Conservation (phyloP, 192 early-diverging fungal genomes). For the Cetraspora pellucida region DNA sequence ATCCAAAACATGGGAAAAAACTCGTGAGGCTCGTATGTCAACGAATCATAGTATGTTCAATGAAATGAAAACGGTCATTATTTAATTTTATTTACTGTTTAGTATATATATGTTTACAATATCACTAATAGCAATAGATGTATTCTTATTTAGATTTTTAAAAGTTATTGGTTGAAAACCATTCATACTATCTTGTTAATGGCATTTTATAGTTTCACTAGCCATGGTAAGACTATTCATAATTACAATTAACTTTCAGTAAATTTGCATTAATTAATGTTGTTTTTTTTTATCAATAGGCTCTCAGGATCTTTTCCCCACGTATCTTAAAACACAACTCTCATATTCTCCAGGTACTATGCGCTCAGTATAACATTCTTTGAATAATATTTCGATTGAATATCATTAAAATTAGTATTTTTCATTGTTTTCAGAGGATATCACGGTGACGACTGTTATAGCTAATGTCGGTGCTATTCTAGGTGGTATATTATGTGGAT, state of each 20-base stretch:
- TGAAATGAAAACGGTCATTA: constrained; percentile 31
- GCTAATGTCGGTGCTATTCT: constrained; percentile 67
- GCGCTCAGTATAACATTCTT: too few relatives aligned
- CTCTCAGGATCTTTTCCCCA: constrained; percentile 73
- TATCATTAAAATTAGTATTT: too few relatives aligned
- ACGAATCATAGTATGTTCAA: constrained; percentile 39
- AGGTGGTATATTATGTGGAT: constrained; percentile 70
- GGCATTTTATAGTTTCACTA: constrained; percentile 72
- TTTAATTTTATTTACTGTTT: neutral
- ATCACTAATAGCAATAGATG: too few relatives aligned
- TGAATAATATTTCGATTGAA: too few relatives aligned
- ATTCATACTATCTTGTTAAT: constrained; percentile 62
- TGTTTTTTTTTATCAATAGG: constrained; percentile 5
- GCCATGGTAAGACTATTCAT: constrained; percentile 49
- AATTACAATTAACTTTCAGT: neutral
- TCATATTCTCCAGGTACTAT: too few relatives aligned
- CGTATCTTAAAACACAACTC: constrained; percentile 63
- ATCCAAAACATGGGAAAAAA: constrained; percentile 52
- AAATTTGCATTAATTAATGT: neutral
- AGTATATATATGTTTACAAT: too few relatives aligned
- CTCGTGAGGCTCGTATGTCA: constrained; percentile 14
- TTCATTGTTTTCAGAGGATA: constrained; percentile 44
- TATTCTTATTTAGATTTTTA: constrained; percentile 34
- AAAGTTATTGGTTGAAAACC: constrained; percentile 56
- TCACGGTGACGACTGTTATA: constrained; percentile 62